Percentiles rank a stretch among this genome's conserved stretches.
These are phyloP conservation scores for Vinca major DNA, from an alignment of 305 asterid genomes.

Conservation along the genomic window DNA sequence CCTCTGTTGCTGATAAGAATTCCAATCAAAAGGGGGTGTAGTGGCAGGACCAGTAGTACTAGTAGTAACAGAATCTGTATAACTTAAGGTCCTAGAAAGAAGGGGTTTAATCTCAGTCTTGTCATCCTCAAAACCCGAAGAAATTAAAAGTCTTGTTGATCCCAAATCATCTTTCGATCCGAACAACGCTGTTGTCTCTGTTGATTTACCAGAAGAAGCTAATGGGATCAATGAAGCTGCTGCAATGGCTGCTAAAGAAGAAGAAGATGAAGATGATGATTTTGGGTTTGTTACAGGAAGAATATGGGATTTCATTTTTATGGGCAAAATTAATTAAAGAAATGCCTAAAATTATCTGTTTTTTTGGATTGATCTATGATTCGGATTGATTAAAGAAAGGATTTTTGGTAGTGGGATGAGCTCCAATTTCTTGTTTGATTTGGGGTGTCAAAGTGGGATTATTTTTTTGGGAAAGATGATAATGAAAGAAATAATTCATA, in stretches of 20 bases:
- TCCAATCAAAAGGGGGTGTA: constrained; percentile 12
- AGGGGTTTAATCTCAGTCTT: constrained; percentile 45
- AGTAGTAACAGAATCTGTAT: constrained; percentile 23
- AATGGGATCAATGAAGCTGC: constrained; percentile 19
- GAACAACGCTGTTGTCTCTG: constrained; percentile 39
- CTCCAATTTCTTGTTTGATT: constrained; percentile 15
- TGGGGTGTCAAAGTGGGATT: background rate
- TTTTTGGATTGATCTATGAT: background rate
- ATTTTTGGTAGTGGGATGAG: background rate
- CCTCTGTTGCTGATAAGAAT: constrained; percentile 40
- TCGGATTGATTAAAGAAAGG: background rate
- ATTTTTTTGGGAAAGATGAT: constrained; percentile 1
- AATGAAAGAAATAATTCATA: background rate
- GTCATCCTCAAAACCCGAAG: constrained; percentile 37
- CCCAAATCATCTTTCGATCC: constrained; percentile 48
- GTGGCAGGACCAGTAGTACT: constrained; percentile 1
- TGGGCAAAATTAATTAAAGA: background rate
- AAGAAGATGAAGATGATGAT: constrained; percentile 26
- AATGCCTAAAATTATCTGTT: background rate
- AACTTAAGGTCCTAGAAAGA: constrained; percentile 46
- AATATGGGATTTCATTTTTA: constrained; percentile 37
- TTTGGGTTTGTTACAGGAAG: constrained; percentile 59
- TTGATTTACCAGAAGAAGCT: constrained; percentile 17
- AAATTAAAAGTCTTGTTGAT: constrained; percentile 31
- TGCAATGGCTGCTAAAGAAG: constrained; percentile 1